Conservation (phyloP, 345 rosid species). For the Noccaea bulbosa region DNA sequence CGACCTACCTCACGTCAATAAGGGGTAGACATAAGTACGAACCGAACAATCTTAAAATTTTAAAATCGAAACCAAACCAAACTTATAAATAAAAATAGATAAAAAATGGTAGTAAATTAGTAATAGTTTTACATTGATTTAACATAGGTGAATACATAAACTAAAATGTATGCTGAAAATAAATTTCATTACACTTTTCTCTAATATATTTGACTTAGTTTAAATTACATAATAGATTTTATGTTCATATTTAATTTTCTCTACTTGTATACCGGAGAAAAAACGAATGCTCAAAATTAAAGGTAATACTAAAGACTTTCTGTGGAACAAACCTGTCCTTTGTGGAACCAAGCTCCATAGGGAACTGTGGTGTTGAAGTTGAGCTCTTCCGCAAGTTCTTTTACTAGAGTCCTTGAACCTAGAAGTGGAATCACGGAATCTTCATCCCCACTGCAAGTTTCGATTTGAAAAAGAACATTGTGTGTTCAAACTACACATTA, state of each 20-base stretch:
- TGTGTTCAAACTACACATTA: no score
- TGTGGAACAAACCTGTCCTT: slow-evolving; percentile 60
- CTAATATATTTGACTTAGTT: not conserved
- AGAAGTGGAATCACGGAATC: slow-evolving; percentile 84
- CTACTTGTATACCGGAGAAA: not conserved
- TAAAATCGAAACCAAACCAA: not conserved
- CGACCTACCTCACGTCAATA: slow-evolving; percentile 52
- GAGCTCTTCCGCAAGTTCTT: slow-evolving; percentile 76
- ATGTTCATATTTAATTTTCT: not conserved
- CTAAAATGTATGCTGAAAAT: not conserved
- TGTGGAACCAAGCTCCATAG: slow-evolving; percentile 91
- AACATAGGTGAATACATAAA: not conserved
- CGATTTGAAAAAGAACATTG: not conserved
- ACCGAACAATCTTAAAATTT: not conserved
- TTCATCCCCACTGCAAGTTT: slow-evolving; percentile 71
- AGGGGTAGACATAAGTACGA: not conserved
- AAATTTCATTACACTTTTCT: not conserved
- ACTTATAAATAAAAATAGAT: not conserved
- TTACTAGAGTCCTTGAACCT: slow-evolving; percentile 75
- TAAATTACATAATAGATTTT: not conserved
- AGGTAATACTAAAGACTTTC: not conserved
- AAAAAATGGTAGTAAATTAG: no score
- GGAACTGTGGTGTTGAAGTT: slow-evolving; percentile 66
- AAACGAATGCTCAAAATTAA: slow-evolving; percentile 5
- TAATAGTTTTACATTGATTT: not conserved